Base-by-base conservation (phyloP, 2,329 filamentous ascomycete species). In the Pseudofabraea citricarpa region DNA sequence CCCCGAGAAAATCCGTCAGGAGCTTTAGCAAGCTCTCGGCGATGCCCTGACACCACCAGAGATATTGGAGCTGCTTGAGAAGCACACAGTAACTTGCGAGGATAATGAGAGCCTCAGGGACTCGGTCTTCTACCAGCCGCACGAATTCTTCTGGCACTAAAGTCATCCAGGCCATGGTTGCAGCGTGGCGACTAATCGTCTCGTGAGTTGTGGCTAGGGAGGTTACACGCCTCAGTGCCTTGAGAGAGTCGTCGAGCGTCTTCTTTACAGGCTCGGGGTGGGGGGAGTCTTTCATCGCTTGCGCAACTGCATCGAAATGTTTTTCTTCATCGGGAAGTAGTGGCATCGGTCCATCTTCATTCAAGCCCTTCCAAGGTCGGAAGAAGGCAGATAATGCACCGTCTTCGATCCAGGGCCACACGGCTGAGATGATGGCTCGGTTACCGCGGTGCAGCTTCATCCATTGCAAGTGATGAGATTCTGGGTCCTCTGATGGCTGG, bases 1-100 rank as follows among this genome's bases (percentile, higher is more conserved):
- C 24, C 56, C 29, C 49, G 20, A 60, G 24, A 15, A 48, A 52
- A 33, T 46, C 47, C n/a, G 57, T 40, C 29, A 70, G 58, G 24
- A 62, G 62, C 31, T 50, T 52, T 16, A 71, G 50, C n/a, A 71
- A 48, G 32, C 62, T 60, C 26, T 55, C 54, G 4, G 63, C 63
- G 60, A 68, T 70, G 10, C 68, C 64, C 3, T 64, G 55, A 53
- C 69, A 63, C 68, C 68, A 72, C 66, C 68, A 72, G 32, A 61
- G 49, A 19, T 57, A 44, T 10, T 60, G 58, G 22, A 67, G 33
- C 15, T 55, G 53, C 49, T 68, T 64, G 41, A 72, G 44, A 7
- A 62, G 52, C 26, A 64, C 60, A 45, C 64, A 67, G 46, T 64
- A 68, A 49, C 64, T 58, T 10, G 58, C 58, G 4, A 66, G 55